Percentiles rank a stretch among this genome's conserved stretches.
phyloP scores from a whole-genome alignment of 805 yeast species.

The Barnettozyma californica region DNA sequence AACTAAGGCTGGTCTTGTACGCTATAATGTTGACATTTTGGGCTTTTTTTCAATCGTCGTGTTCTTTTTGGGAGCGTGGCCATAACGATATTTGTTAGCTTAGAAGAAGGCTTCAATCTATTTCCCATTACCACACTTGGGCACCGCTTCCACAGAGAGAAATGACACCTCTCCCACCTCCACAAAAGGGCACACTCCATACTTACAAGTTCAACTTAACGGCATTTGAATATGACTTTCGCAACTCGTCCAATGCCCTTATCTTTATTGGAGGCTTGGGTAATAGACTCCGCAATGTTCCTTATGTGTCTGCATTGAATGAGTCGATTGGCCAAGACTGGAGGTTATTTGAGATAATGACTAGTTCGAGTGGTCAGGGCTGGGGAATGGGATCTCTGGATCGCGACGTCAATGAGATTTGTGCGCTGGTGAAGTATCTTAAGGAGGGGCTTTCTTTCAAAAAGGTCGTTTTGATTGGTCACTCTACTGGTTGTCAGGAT shows the following conservation, averaged over 20 bases:
- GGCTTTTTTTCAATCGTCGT: neutral
- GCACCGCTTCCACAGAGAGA: neutral
- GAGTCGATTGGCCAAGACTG: constrained; percentile 40
- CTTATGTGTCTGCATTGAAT: constrained; percentile 52
- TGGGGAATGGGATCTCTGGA: constrained; percentile 66
- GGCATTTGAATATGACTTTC: constrained; percentile 48
- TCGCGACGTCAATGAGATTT: constrained; percentile 55
- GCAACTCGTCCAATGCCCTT: constrained; percentile 39
- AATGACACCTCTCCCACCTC: neutral
- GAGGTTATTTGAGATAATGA: constrained; percentile 52
- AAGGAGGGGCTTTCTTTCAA: constrained; percentile 37
- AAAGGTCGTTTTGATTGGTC: constrained; percentile 69
- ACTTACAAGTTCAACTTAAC: constrained; percentile 37
- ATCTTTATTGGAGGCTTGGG: constrained; percentile 70
- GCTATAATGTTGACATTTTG: neutral
- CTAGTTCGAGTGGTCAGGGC: constrained; percentile 54
- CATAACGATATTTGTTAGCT: neutral
- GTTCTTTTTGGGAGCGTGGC: neutral
- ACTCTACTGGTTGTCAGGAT: constrained; percentile 83
- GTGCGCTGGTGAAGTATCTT: constrained; percentile 49
- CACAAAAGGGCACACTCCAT: constrained; percentile 15
- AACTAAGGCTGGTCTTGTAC: neutral
- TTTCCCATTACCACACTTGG: too few relatives aligned
- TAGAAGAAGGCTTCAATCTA: neutral
- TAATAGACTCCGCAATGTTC: constrained; percentile 67